Percentiles rank a stretch among this genome's conserved stretches.
phyloP scores from a whole-genome alignment of 2,329 filamentous ascomycete genomes.

The Thelonectria rubi region DNA sequence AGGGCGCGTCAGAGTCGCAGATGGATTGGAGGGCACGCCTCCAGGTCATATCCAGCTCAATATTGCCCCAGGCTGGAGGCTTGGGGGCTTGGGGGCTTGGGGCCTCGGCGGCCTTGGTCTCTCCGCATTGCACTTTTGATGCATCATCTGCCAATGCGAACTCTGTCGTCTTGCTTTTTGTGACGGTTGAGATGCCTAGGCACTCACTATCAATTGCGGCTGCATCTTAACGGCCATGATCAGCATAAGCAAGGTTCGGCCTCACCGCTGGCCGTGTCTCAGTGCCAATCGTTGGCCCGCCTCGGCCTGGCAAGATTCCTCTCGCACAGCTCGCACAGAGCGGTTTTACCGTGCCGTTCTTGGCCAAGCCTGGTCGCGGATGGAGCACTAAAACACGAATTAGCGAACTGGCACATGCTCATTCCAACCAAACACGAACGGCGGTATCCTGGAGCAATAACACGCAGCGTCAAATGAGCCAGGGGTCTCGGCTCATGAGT shows the following conservation, averaged over 20 bases:
- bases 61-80: neutral
- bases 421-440: slow-evolving; percentile 26
- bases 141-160: slow-evolving; percentile 24
- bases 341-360: neutral
- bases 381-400: slow-evolving; percentile 1
- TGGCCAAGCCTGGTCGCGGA: neutral
- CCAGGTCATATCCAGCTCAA: slow-evolving; percentile 12
- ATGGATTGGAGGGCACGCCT: slow-evolving; percentile 14
- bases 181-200: slow-evolving; percentile 1
- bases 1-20: slow-evolving; percentile 22
- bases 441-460: slow-evolving; percentile 13
- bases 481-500: slow-evolving; percentile 33
- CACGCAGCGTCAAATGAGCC: slow-evolving; percentile 26
- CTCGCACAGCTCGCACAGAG: slow-evolving; percentile 4
- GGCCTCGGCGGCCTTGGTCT: slow-evolving; percentile 28
- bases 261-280: slow-evolving; percentile 18
- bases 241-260: slow-evolving; percentile 28
- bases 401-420: slow-evolving; percentile 15
- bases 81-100: slow-evolving; percentile 8
- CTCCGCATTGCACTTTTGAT: slow-evolving; percentile 22
- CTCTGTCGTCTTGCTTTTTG: slow-evolving; percentile 23
- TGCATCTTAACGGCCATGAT: slow-evolving; percentile 24
- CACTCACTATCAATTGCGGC: slow-evolving; percentile 16
- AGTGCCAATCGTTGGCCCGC: slow-evolving; percentile 28
- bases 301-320: slow-evolving; percentile 17